Percentiles rank a stretch among this genome's conserved stretches.
These are phyloP conservation scores for Neurospora sp. DNA, from an alignment of 495 filamentous ascomycete species.

Conservation along the genomic window DNA sequence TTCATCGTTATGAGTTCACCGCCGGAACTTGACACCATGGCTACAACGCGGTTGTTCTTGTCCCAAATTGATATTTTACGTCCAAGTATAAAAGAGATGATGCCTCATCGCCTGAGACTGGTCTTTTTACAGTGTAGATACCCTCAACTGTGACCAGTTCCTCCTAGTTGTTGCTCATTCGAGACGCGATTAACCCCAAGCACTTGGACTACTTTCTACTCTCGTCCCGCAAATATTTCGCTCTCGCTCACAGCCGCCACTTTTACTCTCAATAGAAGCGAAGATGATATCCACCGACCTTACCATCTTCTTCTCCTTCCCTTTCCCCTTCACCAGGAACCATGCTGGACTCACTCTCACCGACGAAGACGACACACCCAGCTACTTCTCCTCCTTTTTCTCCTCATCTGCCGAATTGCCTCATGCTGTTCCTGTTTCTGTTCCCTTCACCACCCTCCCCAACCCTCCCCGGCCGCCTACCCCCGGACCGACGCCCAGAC, in stretches of 20 bases:
- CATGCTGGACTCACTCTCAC: neutral
- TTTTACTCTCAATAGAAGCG: neutral
- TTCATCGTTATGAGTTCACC: neutral
- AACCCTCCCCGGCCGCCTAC: conserved; percentile 7
- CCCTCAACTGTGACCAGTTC: neutral
- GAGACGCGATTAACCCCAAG: neutral
- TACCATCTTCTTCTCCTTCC: neutral
- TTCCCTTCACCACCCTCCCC: neutral
- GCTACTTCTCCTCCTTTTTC: neutral
- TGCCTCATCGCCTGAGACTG: neutral
- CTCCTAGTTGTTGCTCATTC: neutral
- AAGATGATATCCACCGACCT: neutral
- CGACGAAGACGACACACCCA: neutral
- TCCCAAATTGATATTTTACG: neutral
- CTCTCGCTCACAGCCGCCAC: neutral
- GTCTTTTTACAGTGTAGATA: neutral
- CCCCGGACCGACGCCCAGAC: conserved; percentile 1
- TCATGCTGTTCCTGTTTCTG: neutral
- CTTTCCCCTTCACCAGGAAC: neutral
- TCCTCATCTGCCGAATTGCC: too few relatives aligned
- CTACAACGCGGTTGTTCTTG: neutral
- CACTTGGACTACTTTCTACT: neutral
- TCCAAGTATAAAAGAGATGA: neutral
- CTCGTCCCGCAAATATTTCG: neutral
- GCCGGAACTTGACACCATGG: neutral